Percentiles rank a stretch among this genome's conserved stretches.
Evolutionary conservation across 2,329 filamentous ascomycete species (phyloP).

Genomic region (Orbilia brochopaga): DNA sequence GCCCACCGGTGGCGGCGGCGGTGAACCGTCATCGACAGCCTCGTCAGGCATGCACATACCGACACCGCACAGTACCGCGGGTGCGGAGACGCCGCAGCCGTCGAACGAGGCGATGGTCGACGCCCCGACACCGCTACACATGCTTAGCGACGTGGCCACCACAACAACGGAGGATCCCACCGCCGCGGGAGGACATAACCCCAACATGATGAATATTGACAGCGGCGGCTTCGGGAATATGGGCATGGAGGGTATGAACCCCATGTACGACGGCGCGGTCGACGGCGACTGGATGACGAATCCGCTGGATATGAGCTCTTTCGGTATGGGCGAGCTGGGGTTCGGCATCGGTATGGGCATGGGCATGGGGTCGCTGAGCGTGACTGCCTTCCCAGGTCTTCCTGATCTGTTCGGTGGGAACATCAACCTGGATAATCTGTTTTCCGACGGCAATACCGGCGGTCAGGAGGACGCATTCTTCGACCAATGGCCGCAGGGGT

Average conservation of each 20-base stretch:
- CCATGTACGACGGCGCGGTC: constrained; percentile 19
- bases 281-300: constrained; percentile 36
- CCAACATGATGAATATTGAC: constrained; percentile 48
- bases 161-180: constrained; percentile 55
- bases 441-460: constrained; percentile 18
- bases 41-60: constrained; percentile 22
- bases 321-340: constrained; percentile 44
- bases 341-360: constrained; percentile 39
- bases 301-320: constrained; percentile 43
- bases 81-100: constrained; percentile 34
- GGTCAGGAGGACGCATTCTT: constrained; percentile 22
- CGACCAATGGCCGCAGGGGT: constrained; percentile 36
- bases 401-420: constrained; percentile 32
- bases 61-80: constrained; percentile 34
- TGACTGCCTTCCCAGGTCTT: constrained; percentile 31
- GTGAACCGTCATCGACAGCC: not conserved
- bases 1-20: not conserved
- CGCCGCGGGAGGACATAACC: constrained; percentile 11
- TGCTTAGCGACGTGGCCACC: constrained; percentile 59
- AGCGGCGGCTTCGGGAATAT: constrained; percentile 22
- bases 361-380: constrained; percentile 18
- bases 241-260: constrained; percentile 10
- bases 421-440: constrained; percentile 28
- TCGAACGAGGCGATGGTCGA: constrained; percentile 41
- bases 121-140: constrained; percentile 57